phyloP scores from a whole-genome alignment of 2,329 filamentous ascomycete genomes.

The Claviceps sp. region DNA sequence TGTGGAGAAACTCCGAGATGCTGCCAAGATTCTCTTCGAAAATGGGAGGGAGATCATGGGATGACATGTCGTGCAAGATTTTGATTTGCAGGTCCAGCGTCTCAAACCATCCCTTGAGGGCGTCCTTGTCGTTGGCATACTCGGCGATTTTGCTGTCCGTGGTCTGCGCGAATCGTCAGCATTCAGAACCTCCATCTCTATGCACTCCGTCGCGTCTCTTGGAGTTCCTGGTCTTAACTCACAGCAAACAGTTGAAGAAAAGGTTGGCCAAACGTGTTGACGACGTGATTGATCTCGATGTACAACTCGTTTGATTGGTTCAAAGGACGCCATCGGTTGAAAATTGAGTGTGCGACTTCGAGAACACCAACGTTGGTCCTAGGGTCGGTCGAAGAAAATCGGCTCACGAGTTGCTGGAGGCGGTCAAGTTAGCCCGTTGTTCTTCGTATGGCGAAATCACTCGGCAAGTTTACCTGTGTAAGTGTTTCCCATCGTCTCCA shows the following conservation, averaged over 20 bases:
- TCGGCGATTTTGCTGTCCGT: conserved; percentile 60
- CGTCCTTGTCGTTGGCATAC: conserved; percentile 61
- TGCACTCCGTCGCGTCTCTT: conserved; percentile 7
- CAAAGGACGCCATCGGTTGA: conserved; percentile 86
- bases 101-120: conserved; percentile 65
- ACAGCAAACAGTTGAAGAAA: conserved; percentile 72
- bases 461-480: conserved; percentile 45
- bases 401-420: conserved; percentile 66
- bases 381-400: conserved; percentile 69
- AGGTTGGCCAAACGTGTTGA: conserved; percentile 68
- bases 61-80: conserved; percentile 93
- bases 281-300: conserved; percentile 91
- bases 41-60: conserved; percentile 84
- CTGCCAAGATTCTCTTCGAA: conserved; percentile 79
- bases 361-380: conserved; percentile 86
- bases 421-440: conserved; percentile 4
- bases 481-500: conserved; percentile 95
- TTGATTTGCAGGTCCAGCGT: conserved; percentile 82
- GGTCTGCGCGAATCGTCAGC: conserved; percentile 27
- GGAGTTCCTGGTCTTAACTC: conserved; percentile 15
- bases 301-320: conserved; percentile 89
- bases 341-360: conserved; percentile 96
- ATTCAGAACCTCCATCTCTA: background rate
- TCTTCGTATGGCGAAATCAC: no score
- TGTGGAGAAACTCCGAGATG: conserved; percentile 72